Base-by-base conservation (phyloP, 495 filamentous ascomycete species). In the Ramalina peruviana region DNA sequence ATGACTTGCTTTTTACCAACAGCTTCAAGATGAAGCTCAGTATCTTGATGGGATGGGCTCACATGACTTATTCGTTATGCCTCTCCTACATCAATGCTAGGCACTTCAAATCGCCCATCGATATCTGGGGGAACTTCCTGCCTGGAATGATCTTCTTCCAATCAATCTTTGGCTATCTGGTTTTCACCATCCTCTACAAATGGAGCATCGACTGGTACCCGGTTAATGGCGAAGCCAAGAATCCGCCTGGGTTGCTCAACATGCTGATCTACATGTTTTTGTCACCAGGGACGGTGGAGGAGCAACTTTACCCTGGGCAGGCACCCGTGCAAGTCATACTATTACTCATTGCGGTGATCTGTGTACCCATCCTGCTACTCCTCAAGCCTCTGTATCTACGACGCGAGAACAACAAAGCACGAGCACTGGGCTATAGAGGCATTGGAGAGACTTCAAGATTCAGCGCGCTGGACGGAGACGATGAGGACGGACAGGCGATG, bases 261-360 rank as follows among this genome's bases (percentile, higher is more conserved):
- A 95, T 96, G 88, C 74, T 99, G 56, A 99, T 99, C 62, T 94
- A 94, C 76, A 99, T 99, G 92, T 97, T 99, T 72, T 70, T 99
- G 46, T 78, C 79, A 47, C 92, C 92, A 5, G 86, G 86, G 21
- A 83, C 62, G 0, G 69, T 97, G 42, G 62, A 67, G 15, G 76
- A 80, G 48, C 74, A 69, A 46, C 74, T 99, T 6, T 99, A 92
- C 60, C 63, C 64, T 17, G 86, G 86, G 46, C 92, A 99, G 64
- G 69, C 64, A 6, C 54, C 52, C 0, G 73, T 99, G 3, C 92
- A 99, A 64, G 66, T 85, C 17, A 59, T 82, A 33, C 70, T 99
- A 19, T 66, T 97, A n/a, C 72, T 96, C 36, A 62, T 97, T 38
- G 92, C 92, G 16, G 67, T 96, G 17, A 54, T 76, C 25, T 89